Conservation (phyloP, 116 monocot genomes). For the Papilionanthe hybrid region DNA sequence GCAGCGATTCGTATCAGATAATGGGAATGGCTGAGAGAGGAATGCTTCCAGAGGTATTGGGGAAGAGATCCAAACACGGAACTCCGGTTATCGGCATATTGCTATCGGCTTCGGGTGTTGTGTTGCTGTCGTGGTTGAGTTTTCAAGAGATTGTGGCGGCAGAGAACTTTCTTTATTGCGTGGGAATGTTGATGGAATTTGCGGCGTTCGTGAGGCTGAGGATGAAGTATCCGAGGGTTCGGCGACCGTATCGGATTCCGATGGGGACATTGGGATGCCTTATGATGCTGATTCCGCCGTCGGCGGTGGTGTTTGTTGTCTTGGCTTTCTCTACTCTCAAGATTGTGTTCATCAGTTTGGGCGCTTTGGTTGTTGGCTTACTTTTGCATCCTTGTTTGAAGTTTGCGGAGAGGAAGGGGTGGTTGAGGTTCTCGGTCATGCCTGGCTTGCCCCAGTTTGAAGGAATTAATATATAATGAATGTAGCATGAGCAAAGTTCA, state of each 20-base stretch:
- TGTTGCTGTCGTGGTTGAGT: slow-evolving; percentile 22
- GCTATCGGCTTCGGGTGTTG: slow-evolving; percentile 19
- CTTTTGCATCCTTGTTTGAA: slow-evolving; percentile 14
- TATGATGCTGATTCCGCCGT: slow-evolving; percentile 13
- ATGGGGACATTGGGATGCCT: slow-evolving; percentile 13
- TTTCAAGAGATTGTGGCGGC: slow-evolving; percentile 26
- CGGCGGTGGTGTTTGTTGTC: slow-evolving; percentile 1
- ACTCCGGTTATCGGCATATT: slow-evolving; percentile 18
- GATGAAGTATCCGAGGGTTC: slow-evolving; percentile 6
- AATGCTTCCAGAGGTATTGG: slow-evolving; percentile 28
- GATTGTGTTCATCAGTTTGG: slow-evolving; percentile 10
- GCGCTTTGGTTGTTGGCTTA: slow-evolving; percentile 7
- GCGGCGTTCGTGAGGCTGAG: slow-evolving; percentile 14
- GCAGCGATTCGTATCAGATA: slow-evolving; percentile 29
- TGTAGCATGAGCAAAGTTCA: no score
- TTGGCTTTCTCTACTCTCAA: slow-evolving; percentile 9
- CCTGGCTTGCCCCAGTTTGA: slow-evolving; percentile 3
- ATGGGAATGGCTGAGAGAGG: slow-evolving; percentile 30
- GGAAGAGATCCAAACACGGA: slow-evolving; percentile 19
- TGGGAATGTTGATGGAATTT: slow-evolving; percentile 23
- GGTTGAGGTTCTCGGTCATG: slow-evolving; percentile 13
- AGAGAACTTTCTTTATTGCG: slow-evolving; percentile 22
- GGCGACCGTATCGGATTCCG: slow-evolving; percentile 13
- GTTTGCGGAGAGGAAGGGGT: slow-evolving; percentile 14
- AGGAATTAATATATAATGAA: neutral